Evolutionary conservation across 192 early-diverging fungal species (phyloP), one percentile per base, ranked within the genome.

Genomic region (Coemansia sp.): DNA sequence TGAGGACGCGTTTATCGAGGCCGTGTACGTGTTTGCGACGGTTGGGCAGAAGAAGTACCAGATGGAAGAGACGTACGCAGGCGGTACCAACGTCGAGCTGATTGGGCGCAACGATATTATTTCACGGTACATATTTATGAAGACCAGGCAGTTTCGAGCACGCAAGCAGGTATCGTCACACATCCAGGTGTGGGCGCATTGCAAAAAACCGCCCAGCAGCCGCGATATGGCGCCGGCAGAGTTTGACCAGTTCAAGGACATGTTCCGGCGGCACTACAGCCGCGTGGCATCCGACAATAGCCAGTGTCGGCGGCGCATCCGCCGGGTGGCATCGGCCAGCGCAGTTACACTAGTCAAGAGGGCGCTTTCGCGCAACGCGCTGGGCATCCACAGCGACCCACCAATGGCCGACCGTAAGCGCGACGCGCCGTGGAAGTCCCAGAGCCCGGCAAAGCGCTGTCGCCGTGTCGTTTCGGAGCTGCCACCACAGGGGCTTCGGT

Each of bases 151-250:
- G 29, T 80, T 78, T 23, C 78, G 87, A 8, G 79, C 86, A n/a
- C 76, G 86, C 45, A 90, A 90, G 62, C 87, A 90, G 53, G 86
- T 90, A 5, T 87, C 86, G 1, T 87, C 85, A 15, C 87, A 90
- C 54, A 86, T 90, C 26, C 87, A 90, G 57, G 87, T 90, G 7
- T 75, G 86, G 64, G 85, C 83, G 46, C 84, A 90, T 54, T 85
- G 85, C 38, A 82, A 83, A 49, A 84, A 84, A 59, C 64, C 70
- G 15, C 67, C 75, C 29, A 63, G 75, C 67, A 63, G 58, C 58
- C 57, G 62, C 34, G 51, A 50, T 42, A 66, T 77, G 55, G n/a
- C 43, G 32, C 54, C 62, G 39, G 53, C 28, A 14, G 65, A 46
- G 26, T 77, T 77, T 42, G 25, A 61, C 28, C 58, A 67, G 14